phyloP scores from a whole-genome alignment of 305 asterid genomes.

The Fraxinus dipetala region DNA sequence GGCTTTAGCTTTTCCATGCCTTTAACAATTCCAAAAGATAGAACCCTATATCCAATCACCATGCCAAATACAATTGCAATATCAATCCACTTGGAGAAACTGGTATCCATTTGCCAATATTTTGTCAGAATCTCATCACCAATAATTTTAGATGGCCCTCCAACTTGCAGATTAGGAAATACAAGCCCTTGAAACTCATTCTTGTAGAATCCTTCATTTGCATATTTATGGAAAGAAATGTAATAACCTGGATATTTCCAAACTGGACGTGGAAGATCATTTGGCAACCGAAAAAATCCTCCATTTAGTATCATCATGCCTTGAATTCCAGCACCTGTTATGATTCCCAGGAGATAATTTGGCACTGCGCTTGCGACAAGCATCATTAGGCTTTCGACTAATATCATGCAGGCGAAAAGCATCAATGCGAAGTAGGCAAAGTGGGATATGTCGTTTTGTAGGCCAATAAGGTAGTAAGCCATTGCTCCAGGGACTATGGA shows the following conservation, averaged over 20 bases:
- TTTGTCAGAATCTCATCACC: slow-evolving; percentile 49
- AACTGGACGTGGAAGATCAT: slow-evolving; percentile 47
- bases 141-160: slow-evolving; percentile 27
- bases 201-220: slow-evolving; percentile 57
- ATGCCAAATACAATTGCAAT: slow-evolving; percentile 45
- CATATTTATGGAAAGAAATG: slow-evolving; percentile 55
- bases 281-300: slow-evolving; percentile 49
- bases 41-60: slow-evolving; percentile 45
- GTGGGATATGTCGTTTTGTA: slow-evolving; percentile 43
- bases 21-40: slow-evolving; percentile 41
- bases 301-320: slow-evolving; percentile 58
- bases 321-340: slow-evolving; percentile 57
- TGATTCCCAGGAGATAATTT: slow-evolving; percentile 59
- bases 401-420: slow-evolving; percentile 47
- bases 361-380: slow-evolving; percentile 52
- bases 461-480: slow-evolving; percentile 54
- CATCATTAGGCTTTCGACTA: slow-evolving; percentile 67
- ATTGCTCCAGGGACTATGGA: slow-evolving; percentile 48
- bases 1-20: slow-evolving; percentile 32
- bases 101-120: slow-evolving; percentile 53
- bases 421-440: slow-evolving; percentile 39
- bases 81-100: slow-evolving; percentile 57
- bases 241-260: slow-evolving; percentile 61
- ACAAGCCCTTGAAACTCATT: slow-evolving; percentile 48
- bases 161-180: slow-evolving; percentile 29